Evolutionary conservation across 2,329 filamentous ascomycete species (phyloP), one percentile per base, ranked within the genome.

Genomic region (Sporothrix euskadiensis): DNA sequence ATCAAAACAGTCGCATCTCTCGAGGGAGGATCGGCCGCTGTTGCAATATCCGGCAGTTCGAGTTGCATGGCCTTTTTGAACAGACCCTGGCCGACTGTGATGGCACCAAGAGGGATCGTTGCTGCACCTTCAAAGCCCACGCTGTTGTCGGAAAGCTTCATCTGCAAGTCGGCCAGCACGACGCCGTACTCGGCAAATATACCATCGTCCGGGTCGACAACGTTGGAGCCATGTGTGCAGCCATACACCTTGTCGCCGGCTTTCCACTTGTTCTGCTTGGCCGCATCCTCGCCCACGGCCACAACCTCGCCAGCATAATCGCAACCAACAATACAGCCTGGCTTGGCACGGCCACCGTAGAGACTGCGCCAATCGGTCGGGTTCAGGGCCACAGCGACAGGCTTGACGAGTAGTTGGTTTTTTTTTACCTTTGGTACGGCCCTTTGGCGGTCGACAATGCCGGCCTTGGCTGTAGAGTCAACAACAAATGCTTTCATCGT

Each of bases 101-200:
- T 82, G 6, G 83, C 84, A 2, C 87, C 85, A 0, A 90, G 80
- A 0, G 87, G 87, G 44, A 89, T 83, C 0, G 88, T 87, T 14
- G 88, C 85, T 2, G 84, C 88, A 78, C 88, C 86, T 79, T 89
- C 85, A 71, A 86, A 88, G 30, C 80, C 82, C 2, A 83, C 82
- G n/a, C 81, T 78, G 7, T 26, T 35, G 22, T 22, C 41, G 30
- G 81, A 85, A 12, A 84, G 81, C 73, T 81, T 82, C 73, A 85
- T 80, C 73, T 82, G 81, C 1, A 84, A 12, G 63, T 83, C 81
- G 0, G 79, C 82, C 71, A 82, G 82, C 69, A 78, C 82, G 0
- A 80, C 71, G 8, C 81, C 75, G 56, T 82, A 83, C 59, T 84
- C 81, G 4, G 77, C 82, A 78, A 83, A 86, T 0, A 83, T 78